These are phyloP conservation scores for Fusarium sterilihyphosum DNA, from an alignment of 2,329 filamentous ascomycete species.

Conservation along the genomic window DNA sequence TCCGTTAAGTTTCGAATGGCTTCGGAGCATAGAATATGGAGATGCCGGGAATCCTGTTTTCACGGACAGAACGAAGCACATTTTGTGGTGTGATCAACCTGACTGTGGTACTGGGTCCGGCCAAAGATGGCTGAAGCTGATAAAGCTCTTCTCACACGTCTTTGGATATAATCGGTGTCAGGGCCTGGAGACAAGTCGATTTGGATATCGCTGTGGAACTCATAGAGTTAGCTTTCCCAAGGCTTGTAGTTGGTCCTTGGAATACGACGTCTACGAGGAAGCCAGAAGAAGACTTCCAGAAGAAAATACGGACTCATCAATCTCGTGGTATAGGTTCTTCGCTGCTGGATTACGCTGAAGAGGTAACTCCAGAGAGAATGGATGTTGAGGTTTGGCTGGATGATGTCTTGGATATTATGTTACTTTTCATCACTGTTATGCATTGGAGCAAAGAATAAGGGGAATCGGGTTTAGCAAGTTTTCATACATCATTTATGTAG, in stretches of 20 bases:
- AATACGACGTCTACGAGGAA: background rate
- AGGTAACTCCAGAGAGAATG: background rate
- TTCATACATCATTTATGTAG: too few species aligned
- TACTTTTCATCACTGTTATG: too few species aligned
- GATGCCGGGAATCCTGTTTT: background rate
- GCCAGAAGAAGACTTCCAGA: background rate
- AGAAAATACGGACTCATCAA: accelerated
- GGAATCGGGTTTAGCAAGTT: too few species aligned
- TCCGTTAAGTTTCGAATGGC: background rate
- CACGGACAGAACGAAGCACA: background rate
- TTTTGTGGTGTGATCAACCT: constrained; percentile 6
- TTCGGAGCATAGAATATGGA: background rate
- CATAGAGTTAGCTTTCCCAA: background rate
- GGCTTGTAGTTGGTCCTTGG: background rate
- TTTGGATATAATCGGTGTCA: background rate
- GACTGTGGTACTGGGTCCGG: background rate
- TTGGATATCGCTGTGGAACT: background rate
- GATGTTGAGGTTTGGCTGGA: accelerated
- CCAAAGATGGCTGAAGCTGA: constrained; percentile 1
- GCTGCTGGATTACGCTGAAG: accelerated
- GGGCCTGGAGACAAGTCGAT: background rate
- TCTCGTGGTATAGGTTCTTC: too few species aligned
- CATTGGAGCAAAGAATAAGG: too few species aligned
- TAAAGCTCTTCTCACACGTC: background rate
- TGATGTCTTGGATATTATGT: background rate